These are phyloP conservation scores for Trametes cinnabarina DNA, from an alignment of 768 basidiomycete genomes.

Conservation along the genomic window DNA sequence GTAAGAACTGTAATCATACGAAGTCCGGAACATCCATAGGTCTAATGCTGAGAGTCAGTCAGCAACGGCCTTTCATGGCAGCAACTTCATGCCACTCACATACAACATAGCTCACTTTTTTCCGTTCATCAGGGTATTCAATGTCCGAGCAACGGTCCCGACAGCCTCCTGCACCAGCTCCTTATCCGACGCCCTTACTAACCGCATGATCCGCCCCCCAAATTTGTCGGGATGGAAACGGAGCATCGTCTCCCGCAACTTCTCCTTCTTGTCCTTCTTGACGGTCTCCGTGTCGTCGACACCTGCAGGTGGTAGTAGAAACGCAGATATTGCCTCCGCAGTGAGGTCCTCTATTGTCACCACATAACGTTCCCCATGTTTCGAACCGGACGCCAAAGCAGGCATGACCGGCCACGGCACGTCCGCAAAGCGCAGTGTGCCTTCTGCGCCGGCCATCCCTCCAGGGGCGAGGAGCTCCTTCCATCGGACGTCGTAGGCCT, in stretches of 20 bases:
- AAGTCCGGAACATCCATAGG: too few species aligned
- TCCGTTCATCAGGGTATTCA: conserved; percentile 54
- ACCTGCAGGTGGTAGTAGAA: conserved; percentile 45
- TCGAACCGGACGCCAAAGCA: background rate
- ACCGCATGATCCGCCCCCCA: conserved; percentile 65
- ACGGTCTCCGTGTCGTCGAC: conserved; percentile 24
- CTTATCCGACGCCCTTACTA: conserved; percentile 45
- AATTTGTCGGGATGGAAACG: conserved; percentile 85
- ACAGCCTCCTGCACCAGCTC: conserved; percentile 57
- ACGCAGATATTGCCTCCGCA: conserved; percentile 51
- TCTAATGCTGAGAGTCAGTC: too few species aligned
- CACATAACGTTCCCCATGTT: background rate
- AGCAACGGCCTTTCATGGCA: background rate
- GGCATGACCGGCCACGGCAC: conserved; percentile 70
- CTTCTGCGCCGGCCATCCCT: conserved; percentile 20
- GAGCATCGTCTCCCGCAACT: conserved; percentile 62
- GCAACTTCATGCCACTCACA: background rate
- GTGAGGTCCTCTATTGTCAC: conserved; percentile 49
- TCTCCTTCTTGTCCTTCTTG: conserved; percentile 56
- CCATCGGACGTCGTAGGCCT: conserved; percentile 60
- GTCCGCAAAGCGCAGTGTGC: conserved; percentile 47
- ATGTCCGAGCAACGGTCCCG: conserved; percentile 57
- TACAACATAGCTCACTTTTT: background rate
- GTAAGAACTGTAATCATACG: too few species aligned
- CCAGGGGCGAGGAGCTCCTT: conserved; percentile 41